Evolutionary conservation across 345 rosid genomes (phyloP), one percentile per base, ranked within the genome.

Genomic region (Corchorus olitorius): DNA sequence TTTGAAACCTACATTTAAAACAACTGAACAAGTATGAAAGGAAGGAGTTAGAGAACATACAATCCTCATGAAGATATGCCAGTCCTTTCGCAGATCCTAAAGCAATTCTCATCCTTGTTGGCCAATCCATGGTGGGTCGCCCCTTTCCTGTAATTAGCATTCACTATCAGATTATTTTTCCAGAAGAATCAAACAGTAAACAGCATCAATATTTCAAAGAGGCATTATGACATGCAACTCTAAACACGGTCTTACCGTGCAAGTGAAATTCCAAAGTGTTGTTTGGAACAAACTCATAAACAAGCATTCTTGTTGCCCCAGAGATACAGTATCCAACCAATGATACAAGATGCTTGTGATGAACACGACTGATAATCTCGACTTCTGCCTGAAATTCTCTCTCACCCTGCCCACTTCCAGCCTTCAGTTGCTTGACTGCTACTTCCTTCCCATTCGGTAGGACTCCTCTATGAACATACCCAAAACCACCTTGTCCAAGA

Each of bases 11-110:
- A 10, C 55, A 48, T 33, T 8, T 46, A 13, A 8, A 37, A 43
- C 7, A 17, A 55, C 17, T n/a, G 12, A 37, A 43, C 7, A 17
- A 55, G 27, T n/a, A 34, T 8, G 37, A 2, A 54, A 49, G 49
- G 19, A 52, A 70, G 66, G 15, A 27, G 43, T 37, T 16, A 33
- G 52, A 54, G 39, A 39, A 41, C 94, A 77, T 88, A 96, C 99
- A 96, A 79, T 93, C 99, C 87, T 96, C 99, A 61, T 96, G 99
- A 69, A 95, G 84, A 82, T 93, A 95, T 46, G 96, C 98, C 80
- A 95, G 94, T 55, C 99, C 99, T 77, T 87, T 90, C 45, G 99
- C 97, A 35, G 97, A 85, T 63, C 99, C 99, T 65, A 96, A 22
- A 43, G 99, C 97, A 80, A 96, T 91, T 80, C 83, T 91, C 69